A percentile compares a stretch with the other conserved stretches of the same genome.
phyloP scores from a whole-genome alignment of 164 flowering plant species.

The Platanus orientalis region DNA sequence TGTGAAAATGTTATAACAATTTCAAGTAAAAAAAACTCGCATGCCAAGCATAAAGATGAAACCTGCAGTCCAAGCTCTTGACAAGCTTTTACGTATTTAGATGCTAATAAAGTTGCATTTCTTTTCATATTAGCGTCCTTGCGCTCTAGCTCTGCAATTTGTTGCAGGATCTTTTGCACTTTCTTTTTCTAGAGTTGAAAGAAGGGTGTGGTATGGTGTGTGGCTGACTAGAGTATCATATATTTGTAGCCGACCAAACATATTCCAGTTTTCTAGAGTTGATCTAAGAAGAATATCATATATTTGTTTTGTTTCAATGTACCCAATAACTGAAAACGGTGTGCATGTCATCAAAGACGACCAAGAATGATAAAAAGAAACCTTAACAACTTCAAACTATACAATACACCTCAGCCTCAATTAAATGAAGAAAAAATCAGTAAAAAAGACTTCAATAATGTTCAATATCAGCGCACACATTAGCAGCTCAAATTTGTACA shows the following conservation, averaged over 20 bases:
- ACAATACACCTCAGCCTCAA: too few species aligned
- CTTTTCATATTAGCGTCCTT: constrained; percentile 89
- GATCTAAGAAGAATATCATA: constrained; percentile 69
- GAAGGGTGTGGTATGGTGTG: too few species aligned
- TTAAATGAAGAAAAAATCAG: too few species aligned
- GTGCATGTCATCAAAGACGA: neutral
- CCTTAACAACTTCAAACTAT: too few species aligned
- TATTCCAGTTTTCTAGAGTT: constrained; percentile 81
- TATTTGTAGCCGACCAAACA: constrained; percentile 97
- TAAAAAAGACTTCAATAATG: too few species aligned
- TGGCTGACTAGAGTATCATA: too few species aligned
- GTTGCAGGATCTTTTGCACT: constrained; percentile 92
- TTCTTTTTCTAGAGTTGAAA: constrained; percentile 93
- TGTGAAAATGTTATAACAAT: neutral
- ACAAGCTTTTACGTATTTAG: constrained; percentile 89
- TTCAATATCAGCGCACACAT: too few species aligned
- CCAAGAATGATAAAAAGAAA: neutral
- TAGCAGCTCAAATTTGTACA: too few species aligned
- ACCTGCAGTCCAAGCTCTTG: constrained; percentile 97
- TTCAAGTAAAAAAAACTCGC: neutral
- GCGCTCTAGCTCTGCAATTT: constrained; percentile 82
- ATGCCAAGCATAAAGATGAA: constrained; percentile 7
- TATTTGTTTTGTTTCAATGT: constrained; percentile 78
- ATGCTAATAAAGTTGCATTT: constrained; percentile 74
- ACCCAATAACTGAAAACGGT: constrained; percentile 63